These are phyloP conservation scores for Heliocybe sulcata DNA, from an alignment of 1,284 basidiomycete species.

Conservation along the genomic window DNA sequence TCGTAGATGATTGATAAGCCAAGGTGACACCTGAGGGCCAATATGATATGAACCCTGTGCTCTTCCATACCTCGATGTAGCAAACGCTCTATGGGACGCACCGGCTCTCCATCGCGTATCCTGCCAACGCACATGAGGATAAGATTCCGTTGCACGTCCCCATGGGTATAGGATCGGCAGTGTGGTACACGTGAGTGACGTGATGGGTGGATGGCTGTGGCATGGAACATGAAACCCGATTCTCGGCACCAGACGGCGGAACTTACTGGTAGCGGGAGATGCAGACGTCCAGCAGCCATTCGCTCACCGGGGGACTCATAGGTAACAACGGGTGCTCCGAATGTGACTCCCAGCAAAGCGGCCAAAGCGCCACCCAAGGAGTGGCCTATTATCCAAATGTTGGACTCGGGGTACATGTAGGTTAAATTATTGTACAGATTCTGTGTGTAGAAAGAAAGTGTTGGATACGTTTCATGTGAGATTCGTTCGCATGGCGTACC, in stretches of 20 bases:
- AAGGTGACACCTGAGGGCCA: slow-evolving; percentile 62
- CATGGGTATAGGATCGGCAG: slow-evolving; percentile 83
- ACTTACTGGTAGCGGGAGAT: slow-evolving; percentile 79
- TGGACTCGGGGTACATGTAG: slow-evolving; percentile 87
- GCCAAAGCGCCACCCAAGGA: slow-evolving; percentile 84
- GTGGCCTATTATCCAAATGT: slow-evolving; percentile 92
- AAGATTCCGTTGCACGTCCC: slow-evolving; percentile 74
- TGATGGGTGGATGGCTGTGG: slow-evolving; percentile 63
- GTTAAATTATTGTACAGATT: slow-evolving; percentile 93
- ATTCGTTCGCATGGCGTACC: slow-evolving; percentile 33
- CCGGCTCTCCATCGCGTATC: slow-evolving; percentile 76
- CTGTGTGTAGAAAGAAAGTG: slow-evolving; percentile 27
- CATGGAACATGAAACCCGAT: not conserved
- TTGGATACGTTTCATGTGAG: not conserved
- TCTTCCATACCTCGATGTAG: not conserved
- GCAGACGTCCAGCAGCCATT: slow-evolving; percentile 79
- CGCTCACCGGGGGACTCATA: slow-evolving; percentile 92
- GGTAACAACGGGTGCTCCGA: slow-evolving; percentile 85
- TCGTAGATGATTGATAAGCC: slow-evolving; percentile 87
- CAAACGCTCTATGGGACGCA: slow-evolving; percentile 23
- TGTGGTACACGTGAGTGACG: slow-evolving; percentile 81
- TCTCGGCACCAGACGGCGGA: slow-evolving; percentile 3
- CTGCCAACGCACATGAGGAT: slow-evolving; percentile 65
- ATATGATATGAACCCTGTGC: not conserved
- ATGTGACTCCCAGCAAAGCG: slow-evolving; percentile 84